Base-by-base conservation (phyloP, 176 grass and related monocot genomes). In the Juncus effusus region DNA sequence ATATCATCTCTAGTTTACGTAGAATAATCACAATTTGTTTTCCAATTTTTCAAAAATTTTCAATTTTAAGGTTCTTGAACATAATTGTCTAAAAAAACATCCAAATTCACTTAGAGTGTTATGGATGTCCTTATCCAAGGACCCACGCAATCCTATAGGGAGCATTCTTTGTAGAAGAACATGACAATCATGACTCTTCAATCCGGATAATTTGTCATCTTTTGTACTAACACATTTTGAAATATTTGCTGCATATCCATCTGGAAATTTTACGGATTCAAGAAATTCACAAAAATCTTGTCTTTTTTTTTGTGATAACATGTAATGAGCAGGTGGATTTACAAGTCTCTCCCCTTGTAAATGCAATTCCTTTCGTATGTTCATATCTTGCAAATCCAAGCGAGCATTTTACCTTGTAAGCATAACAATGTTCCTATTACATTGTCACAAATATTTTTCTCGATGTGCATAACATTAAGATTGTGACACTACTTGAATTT, bases 1-100 rank as follows among this genome's bases (percentile, higher is more conserved):
- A 54, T 52, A 81, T 75, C 14, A 67, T 51, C 71, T 81, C 78
- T 15, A 75, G 14, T 4, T 75, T 75, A 11, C 63, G 63, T 36
- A 81, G 38, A 40, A 74, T 56, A 60, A 38, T 3, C 28, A 51
- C 40, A 5, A 69, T 75, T 61, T 69, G 36, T 14, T 4, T 39
- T 40, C 53, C 54, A 78, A 13, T 37, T 40, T 16, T 38, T 75
- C 38, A 0, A 56, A 11, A 12, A 66, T 44, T 67, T 75, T 61
- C 3, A 62, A 39, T 3, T 69, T 55, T 5, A 78, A 10, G 5
- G 1, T 15, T 67, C 42, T 78, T 45, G 50, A 51, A 47, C 64
- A 68, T 7, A 78, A 38, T 6, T 60, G 36, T 19, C 44, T 59
- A 42, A 69, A 78, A 58, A 78, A 69, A 39, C 61, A 36, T 13